phyloP scores from a whole-genome alignment of 345 rosid species.

The Psidium guajava region DNA sequence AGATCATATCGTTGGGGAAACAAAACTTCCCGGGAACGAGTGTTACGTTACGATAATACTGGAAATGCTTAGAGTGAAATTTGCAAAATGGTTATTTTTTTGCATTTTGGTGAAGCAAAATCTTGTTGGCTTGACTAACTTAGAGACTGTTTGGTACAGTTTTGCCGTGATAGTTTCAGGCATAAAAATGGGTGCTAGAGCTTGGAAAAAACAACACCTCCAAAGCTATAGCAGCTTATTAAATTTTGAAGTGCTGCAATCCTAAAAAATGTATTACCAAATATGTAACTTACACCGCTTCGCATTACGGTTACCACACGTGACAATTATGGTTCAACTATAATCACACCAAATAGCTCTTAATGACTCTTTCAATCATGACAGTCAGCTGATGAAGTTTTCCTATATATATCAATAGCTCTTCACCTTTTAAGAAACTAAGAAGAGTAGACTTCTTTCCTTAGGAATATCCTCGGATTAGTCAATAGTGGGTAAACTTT shows the following conservation, averaged over 20 bases:
- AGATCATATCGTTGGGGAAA: background rate
- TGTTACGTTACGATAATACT: background rate
- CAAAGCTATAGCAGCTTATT: background rate
- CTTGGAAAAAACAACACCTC: background rate
- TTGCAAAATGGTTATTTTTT: background rate
- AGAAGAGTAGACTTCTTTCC: background rate
- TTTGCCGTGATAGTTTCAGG: background rate
- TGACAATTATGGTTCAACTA: background rate
- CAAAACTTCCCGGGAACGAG: background rate
- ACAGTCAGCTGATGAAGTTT: background rate
- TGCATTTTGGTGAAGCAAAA: background rate
- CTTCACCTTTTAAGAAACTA: background rate
- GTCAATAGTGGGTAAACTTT: background rate
- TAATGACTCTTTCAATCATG: background rate
- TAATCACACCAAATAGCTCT: background rate
- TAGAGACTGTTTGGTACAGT: no score
- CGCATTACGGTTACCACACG: background rate
- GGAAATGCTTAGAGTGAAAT: background rate
- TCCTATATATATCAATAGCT: background rate
- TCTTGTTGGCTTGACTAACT: background rate
- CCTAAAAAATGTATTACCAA: background rate
- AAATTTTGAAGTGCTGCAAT: background rate
- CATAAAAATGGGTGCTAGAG: background rate
- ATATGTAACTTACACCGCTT: background rate
- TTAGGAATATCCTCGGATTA: background rate